These are phyloP conservation scores for Hypericum androsaemum DNA, from an alignment of 345 rosid genomes.

Conservation along the genomic window DNA sequence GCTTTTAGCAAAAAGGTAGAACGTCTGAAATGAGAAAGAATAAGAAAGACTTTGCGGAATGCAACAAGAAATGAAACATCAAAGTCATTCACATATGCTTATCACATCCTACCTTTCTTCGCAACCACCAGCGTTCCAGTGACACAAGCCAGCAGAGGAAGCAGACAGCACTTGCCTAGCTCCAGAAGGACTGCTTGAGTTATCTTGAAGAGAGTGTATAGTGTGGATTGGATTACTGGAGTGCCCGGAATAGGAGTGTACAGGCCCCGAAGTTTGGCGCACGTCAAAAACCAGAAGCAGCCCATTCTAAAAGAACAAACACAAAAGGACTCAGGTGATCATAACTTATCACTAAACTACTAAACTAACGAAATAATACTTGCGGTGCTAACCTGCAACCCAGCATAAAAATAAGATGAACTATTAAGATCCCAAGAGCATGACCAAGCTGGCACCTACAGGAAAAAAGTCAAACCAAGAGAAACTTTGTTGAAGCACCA, in stretches of 20 bases:
- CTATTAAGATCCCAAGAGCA: slow-evolving; percentile 78
- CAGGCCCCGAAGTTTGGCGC: slow-evolving; percentile 59
- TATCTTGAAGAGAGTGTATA: slow-evolving; percentile 36
- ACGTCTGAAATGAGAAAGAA: background rate
- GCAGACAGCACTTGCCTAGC: slow-evolving; percentile 50
- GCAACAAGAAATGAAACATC: background rate
- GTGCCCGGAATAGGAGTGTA: slow-evolving; percentile 49
- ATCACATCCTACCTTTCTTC: slow-evolving; percentile 45
- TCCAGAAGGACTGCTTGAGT: slow-evolving; percentile 26
- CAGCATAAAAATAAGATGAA: slow-evolving; percentile 65
- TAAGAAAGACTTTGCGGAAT: background rate
- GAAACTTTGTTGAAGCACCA: background rate
- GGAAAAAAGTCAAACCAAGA: background rate
- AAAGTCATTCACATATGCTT: background rate
- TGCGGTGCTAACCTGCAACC: slow-evolving; percentile 53
- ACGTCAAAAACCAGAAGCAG: slow-evolving; percentile 61
- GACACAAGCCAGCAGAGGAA: slow-evolving; percentile 70
- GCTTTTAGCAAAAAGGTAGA: slow-evolving; percentile 14
- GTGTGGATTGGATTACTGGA: slow-evolving; percentile 72
- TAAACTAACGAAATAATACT: slow-evolving; percentile 8
- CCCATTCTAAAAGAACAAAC: slow-evolving; percentile 45
- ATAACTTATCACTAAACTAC: background rate
- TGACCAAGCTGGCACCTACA: slow-evolving; percentile 82
- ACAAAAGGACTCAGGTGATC: background rate
- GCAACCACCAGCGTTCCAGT: slow-evolving; percentile 50